Conservation (phyloP, 441 rosid genomes). For the Corymbia citriodora region DNA sequence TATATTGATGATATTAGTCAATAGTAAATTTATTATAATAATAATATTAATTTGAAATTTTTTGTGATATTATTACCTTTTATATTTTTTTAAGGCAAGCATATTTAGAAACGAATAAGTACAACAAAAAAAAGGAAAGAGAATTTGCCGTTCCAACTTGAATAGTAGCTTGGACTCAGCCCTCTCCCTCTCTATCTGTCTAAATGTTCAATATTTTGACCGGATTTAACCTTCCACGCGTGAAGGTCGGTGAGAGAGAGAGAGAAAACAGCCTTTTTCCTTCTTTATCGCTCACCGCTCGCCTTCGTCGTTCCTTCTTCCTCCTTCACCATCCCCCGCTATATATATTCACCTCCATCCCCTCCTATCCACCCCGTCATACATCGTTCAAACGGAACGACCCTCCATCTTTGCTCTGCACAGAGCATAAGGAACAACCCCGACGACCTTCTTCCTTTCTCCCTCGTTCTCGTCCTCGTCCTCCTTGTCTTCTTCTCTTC, state of each 20-base stretch:
- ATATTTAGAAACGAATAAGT: background rate
- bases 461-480: background rate
- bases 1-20: accelerated
- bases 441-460: background rate
- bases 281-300: background rate
- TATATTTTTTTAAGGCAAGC: background rate
- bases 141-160: background rate
- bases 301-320: background rate
- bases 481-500: background rate
- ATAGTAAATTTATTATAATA: accelerated
- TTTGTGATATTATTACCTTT: too few relatives aligned
- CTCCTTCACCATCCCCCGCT: background rate
- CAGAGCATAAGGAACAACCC: background rate
- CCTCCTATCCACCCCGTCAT: background rate
- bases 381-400: background rate
- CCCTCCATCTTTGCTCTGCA: background rate
- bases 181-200: background rate
- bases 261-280: background rate
- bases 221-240: background rate
- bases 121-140: background rate
- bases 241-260: background rate
- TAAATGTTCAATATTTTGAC: background rate
- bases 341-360: background rate
- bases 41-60: accelerated
- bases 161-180: background rate